Conservation (phyloP, 176 grass and related monocot genomes). For the Rhynchospora breviuscula region DNA sequence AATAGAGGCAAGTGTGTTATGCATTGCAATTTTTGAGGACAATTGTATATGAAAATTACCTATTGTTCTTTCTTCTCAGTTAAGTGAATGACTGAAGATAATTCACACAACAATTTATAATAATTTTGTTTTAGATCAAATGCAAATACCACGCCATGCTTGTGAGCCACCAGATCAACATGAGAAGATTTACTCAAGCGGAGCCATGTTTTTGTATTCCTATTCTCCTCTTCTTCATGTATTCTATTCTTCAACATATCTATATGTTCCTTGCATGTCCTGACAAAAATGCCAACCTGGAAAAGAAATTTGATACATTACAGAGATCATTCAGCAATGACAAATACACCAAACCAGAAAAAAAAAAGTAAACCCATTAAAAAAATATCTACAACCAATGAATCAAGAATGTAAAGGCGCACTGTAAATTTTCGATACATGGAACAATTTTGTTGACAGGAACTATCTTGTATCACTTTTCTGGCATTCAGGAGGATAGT, state of each 20-base stretch:
- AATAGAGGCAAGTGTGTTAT: slow-evolving; percentile 16
- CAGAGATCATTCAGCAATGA: slow-evolving; percentile 10
- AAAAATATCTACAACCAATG: too few relatives aligned
- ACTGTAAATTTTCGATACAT: too few relatives aligned
- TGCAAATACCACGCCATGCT: slow-evolving; percentile 84
- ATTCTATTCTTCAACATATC: slow-evolving; percentile 94
- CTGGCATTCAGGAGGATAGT: too few relatives aligned
- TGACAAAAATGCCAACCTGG: slow-evolving; percentile 81
- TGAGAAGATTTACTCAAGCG: slow-evolving; percentile 44
- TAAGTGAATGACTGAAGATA: not conserved
- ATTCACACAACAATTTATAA: not conserved
- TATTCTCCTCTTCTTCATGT: slow-evolving; percentile 49
- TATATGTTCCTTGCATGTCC: slow-evolving; percentile 96
- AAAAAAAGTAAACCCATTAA: too few relatives aligned
- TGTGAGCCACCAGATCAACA: slow-evolving; percentile 91
- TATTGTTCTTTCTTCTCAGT: not conserved
- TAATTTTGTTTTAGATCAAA: slow-evolving; percentile 23
- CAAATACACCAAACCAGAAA: too few relatives aligned
- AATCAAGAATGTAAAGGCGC: too few relatives aligned
- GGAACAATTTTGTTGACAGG: too few relatives aligned
- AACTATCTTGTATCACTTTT: too few relatives aligned
- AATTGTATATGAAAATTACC: not conserved
- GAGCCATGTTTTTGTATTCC: slow-evolving; percentile 62
- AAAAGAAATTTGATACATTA: slow-evolving; percentile 2
- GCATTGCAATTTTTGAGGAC: not conserved